These are phyloP conservation scores for Pterocarpus santalinus DNA, from an alignment of 306 rosid genomes.

Conservation along the genomic window DNA sequence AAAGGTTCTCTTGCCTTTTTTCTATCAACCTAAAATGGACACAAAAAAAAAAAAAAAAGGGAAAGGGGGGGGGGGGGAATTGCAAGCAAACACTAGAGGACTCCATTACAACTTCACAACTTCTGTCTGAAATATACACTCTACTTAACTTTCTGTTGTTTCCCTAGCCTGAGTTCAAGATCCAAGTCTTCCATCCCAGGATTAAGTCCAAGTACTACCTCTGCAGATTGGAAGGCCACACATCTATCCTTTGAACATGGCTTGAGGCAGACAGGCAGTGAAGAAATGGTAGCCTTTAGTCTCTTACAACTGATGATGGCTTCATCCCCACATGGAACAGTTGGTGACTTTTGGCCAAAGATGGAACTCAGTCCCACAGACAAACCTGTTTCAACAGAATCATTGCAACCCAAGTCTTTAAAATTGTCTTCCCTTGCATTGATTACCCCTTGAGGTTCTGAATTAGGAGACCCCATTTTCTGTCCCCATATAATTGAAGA, in stretches of 20 bases:
- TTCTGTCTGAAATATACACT: slow-evolving; percentile 1
- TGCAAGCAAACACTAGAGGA: slow-evolving; percentile 3
- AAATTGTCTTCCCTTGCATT: slow-evolving; percentile 32
- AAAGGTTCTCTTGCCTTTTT: slow-evolving; percentile 34
- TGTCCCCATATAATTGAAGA: slow-evolving; percentile 31
- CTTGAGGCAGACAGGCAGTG: slow-evolving; percentile 51
- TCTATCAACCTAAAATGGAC: slow-evolving; percentile 8
- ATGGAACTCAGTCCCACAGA: slow-evolving; percentile 60
- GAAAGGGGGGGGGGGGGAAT: not conserved
- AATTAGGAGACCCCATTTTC: slow-evolving; percentile 24
- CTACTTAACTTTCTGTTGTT: slow-evolving; percentile 54
- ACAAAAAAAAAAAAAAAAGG: not conserved
- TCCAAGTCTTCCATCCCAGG: slow-evolving; percentile 71
- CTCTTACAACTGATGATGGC: slow-evolving; percentile 52
- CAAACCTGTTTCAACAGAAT: slow-evolving; percentile 66
- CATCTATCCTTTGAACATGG: slow-evolving; percentile 50
- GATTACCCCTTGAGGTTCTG: slow-evolving; percentile 33
- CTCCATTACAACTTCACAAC: not conserved
- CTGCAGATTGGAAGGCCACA: slow-evolving; percentile 49
- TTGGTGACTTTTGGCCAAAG: slow-evolving; percentile 46
- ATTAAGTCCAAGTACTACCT: slow-evolving; percentile 35
- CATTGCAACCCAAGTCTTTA: slow-evolving; percentile 21
- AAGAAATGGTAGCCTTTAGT: slow-evolving; percentile 49
- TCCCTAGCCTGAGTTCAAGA: slow-evolving; percentile 95
- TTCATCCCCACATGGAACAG: slow-evolving; percentile 45